Evolutionary conservation across 768 basidiomycete genomes (phyloP), one percentile per base, ranked within the genome.

Genomic region (Guyanaporus albipodus): DNA sequence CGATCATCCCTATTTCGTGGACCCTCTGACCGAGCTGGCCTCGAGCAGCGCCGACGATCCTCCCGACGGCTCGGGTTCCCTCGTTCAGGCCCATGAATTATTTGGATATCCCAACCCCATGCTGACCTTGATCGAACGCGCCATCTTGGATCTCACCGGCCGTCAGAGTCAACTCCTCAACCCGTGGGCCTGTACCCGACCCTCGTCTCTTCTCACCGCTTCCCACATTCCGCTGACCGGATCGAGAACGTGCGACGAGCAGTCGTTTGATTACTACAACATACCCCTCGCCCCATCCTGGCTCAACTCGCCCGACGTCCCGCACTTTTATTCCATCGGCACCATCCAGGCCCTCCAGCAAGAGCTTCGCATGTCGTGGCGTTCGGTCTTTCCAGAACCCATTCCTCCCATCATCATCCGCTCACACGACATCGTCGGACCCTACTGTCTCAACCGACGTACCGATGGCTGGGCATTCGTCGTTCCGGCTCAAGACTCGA

Each of bases 401-500:
- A 53, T 64, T 5, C 64, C 59, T 0, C 42, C 49, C 6, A 38
- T 64, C 21, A 46, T 66, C 6, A 21, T 64, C 32, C 53, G 52
- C 8, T 8, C 17, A 4, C 11, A 10, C 12, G 64, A 64, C 28
- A 11, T 60, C 37, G 1, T 62, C 3, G 52, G 40, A n/a, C 39
- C 40, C 1, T 18, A n/a, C 15, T 0, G 10, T 14, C 27, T 63
- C 11, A 4, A 0, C 9, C 42, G 22, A 33, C 42, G 50, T 19
- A 3, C 6, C 22, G 17, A 53, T 34, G 52, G 54, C 9, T 44
- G 9, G 1, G 49, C 50, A 4, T 50, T 26, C 14, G 18, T 57
- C 28, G 10, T 50, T 11, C 59, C 54, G 3, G 18, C 29, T 18
- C 24, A 29, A 0, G 44, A 48, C 27, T 48, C 57, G 23, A 48